Percentiles rank a stretch among this genome's conserved stretches.
Evolutionary conservation across 768 basidiomycete genomes (phyloP).

Genomic region (Rhodotorula taiwanensis): DNA sequence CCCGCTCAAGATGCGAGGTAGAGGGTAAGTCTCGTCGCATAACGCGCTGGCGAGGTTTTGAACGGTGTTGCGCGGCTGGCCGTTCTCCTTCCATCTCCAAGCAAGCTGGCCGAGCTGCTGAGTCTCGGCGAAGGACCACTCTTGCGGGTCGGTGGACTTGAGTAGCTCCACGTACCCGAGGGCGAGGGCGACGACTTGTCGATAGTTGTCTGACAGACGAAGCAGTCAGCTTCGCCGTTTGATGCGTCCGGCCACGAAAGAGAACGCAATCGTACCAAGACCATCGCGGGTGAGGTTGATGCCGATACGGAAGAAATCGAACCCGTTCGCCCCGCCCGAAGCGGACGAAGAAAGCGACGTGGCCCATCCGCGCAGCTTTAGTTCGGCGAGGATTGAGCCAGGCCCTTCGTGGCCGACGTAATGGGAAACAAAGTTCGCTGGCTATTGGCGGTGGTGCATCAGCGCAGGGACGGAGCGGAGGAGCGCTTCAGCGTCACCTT

Average conservation of each 20-base stretch:
- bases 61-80: slow-evolving; percentile 7
- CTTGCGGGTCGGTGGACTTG: slow-evolving; percentile 42
- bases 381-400: slow-evolving; percentile 75
- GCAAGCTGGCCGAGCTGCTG: slow-evolving; percentile 61
- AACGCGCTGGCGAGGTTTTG: slow-evolving; percentile 22
- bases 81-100: slow-evolving; percentile 72
- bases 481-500: slow-evolving; percentile 40
- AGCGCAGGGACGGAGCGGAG: too few species aligned
- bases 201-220: slow-evolving; percentile 59
- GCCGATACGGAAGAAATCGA: slow-evolving; percentile 81
- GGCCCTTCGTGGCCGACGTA: slow-evolving; percentile 64
- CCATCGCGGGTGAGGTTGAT: slow-evolving; percentile 75
- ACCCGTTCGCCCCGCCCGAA: slow-evolving; percentile 51
- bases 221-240: slow-evolving; percentile 51
- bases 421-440: slow-evolving; percentile 69
- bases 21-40: slow-evolving; percentile 69
- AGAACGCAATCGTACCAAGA: slow-evolving; percentile 78
- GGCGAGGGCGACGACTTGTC: slow-evolving; percentile 58
- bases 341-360: slow-evolving; percentile 57
- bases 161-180: slow-evolving; percentile 61
- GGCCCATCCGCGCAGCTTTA: slow-evolving; percentile 54
- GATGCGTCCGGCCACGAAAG: slow-evolving; percentile 69
- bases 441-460: slow-evolving; percentile 50
- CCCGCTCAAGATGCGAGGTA: slow-evolving; percentile 64
- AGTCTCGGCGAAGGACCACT: slow-evolving; percentile 66